Base-by-base conservation (phyloP, 805 yeast species). In the Cyberlindnera xishuangbannaensis region DNA sequence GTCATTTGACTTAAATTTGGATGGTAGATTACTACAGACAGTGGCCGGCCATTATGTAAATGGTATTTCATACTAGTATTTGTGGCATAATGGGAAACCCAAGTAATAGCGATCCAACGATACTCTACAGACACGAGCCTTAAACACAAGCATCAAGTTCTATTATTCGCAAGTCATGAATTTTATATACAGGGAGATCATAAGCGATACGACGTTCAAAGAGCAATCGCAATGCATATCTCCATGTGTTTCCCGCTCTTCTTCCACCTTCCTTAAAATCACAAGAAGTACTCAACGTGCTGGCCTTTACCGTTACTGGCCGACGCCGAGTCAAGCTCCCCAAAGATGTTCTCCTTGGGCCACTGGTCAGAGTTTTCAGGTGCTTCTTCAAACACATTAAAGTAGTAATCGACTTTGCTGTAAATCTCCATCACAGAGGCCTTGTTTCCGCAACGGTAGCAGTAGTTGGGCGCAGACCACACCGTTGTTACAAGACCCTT, bases 401-500 rank as follows among this genome's bases (percentile, higher is more conserved):
- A 92, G 48, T 65, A 73, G 41, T 74, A 69, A 34, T 75, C 78
- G 28, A 83, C 80, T 17, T 78, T 75, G 31, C 72, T 75, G 45
- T 71, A 73, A 5, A 92, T 76, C 56, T 92, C 98, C 42, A 92
- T 67, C n/a, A 92, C 88, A n/a, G 95, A 83, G 5, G 98, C 98
- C 54, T 86, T 77, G 55, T 92, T 92, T 1, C 98, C 98, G 58
- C 99, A 92, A 41, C 98, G 59, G 51, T 92, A 92, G 55, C 98
- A 92, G 55, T 92, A 92, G 54, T 92, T 92, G 0, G 99, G 99
- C 0, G 98, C 98, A 1, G 92, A 80, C 99, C 99, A 92, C 7
- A 92, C 97, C 0, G 99, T 92, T 23, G 94, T 79, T 28, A 95
- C 84, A 42, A 83, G 71, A 4, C 95, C 97, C 36, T 77, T 76